phyloP scores from a whole-genome alignment of 1,284 basidiomycete species.

The Moesziomyces globuligerus region DNA sequence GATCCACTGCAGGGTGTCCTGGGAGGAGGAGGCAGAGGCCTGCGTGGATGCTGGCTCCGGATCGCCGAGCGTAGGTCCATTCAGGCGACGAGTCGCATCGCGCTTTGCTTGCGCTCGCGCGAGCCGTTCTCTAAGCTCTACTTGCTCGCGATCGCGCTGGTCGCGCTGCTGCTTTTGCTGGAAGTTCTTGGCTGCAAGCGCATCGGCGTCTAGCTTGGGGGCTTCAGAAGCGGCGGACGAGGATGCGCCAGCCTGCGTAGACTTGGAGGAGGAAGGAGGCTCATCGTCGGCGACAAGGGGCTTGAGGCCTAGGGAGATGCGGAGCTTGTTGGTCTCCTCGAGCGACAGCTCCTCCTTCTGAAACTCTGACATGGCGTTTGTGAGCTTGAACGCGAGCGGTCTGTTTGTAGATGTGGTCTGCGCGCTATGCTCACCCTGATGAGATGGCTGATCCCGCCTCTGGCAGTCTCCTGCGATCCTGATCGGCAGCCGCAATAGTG shows the following conservation, averaged over 20 bases:
- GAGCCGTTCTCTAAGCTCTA: conserved; percentile 68
- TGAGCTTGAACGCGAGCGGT: conserved; percentile 29
- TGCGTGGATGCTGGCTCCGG: conserved; percentile 50
- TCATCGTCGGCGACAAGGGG: conserved; percentile 77
- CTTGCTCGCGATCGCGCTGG: conserved; percentile 77
- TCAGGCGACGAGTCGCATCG: conserved; percentile 87
- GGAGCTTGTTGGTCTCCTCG: conserved; percentile 98
- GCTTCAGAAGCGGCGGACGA: background rate
- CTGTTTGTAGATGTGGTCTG: conserved; percentile 2
- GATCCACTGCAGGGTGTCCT: conserved; percentile 83
- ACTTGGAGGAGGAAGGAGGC: conserved; percentile 42
- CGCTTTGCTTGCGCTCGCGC: conserved; percentile 78
- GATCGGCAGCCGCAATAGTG: no score
- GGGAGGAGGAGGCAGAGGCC: conserved; percentile 29
- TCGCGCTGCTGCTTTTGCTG: conserved; percentile 74
- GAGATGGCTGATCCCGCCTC: background rate
- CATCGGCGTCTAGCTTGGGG: conserved; percentile 67
- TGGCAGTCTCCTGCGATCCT: background rate
- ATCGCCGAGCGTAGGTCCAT: conserved; percentile 88
- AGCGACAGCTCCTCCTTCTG: conserved; percentile 81
- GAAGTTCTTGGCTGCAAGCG: conserved; percentile 48
- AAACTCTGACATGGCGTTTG: conserved; percentile 62
- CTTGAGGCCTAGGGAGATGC: conserved; percentile 91
- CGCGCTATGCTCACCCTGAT: conserved; percentile 34
- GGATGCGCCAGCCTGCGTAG: conserved; percentile 36